Base-by-base conservation (phyloP, 2,329 filamentous ascomycete species). In the Didymella lethalis region DNA sequence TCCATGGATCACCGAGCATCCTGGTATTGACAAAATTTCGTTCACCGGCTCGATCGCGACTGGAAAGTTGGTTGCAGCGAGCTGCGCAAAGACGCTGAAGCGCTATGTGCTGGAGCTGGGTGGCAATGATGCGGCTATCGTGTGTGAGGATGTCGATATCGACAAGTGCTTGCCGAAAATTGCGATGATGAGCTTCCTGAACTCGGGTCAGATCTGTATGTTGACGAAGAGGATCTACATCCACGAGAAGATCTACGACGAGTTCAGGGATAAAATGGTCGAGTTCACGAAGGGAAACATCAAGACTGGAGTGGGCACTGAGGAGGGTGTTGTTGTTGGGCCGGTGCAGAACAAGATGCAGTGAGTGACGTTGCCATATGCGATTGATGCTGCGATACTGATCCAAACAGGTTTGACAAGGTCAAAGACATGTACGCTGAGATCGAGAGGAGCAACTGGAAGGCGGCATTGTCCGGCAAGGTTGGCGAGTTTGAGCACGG, bases 1-100 rank as follows among this genome's bases (percentile, higher is more conserved):
- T 0, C 85, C 86, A 0, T 81, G 80, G 80, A 71, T 89, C 23
- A 87, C 85, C 0, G 75, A 74, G 10, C 86, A 89, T 64, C 84
- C 84, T 0, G 84, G 80, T 10, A 82, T 89, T 56, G 80, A 83
- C 61, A 89, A 88, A 78, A 83, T 89, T 67, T 81, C 80, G 55
- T 89, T 90, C 73, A 89, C 87, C 0, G 86, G 87, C 2, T 88
- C 84, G 7, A 85, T 81, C 2, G 77, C 79, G 0, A 87, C 84
- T 0, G 86, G 86, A 1, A 88, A 87, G 76, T 80, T 81, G 69
- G 83, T 89, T 36, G 82, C 86, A 78, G 81, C 80, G 46, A 81
- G 79, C 20, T 83, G 81, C 52, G 80, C 83, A 14, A 79, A 81
- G 67, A 85, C 84, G 0, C 73, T 89, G 36, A 88, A 88, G 79